Evolutionary conservation across 805 yeast species (phyloP).

Genomic region (Blastobotrys muscicola): DNA sequence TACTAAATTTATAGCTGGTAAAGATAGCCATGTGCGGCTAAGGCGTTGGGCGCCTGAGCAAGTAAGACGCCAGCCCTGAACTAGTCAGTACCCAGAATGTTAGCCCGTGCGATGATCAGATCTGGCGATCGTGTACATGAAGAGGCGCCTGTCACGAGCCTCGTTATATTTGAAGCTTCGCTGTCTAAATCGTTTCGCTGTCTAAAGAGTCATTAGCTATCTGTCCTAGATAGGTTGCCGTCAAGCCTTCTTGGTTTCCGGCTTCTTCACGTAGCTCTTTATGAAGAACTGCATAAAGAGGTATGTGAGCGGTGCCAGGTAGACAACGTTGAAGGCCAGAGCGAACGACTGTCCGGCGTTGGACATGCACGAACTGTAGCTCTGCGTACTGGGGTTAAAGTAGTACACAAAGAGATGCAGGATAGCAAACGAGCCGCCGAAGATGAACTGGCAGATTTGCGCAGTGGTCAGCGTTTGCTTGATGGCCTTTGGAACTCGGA

Average conservation of each 20-base stretch:
- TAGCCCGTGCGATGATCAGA: too few relatives aligned
- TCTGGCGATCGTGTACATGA: too few relatives aligned
- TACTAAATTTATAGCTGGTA: too few relatives aligned
- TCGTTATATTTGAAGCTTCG: background rate
- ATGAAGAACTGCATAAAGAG: slow-evolving; percentile 57
- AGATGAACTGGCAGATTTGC: slow-evolving; percentile 59
- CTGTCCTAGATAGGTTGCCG: background rate
- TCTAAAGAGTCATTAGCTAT: background rate
- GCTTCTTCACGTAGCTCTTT: slow-evolving; percentile 26
- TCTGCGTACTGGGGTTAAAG: slow-evolving; percentile 38
- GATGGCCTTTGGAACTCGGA: slow-evolving; percentile 46
- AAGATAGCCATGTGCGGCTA: too few relatives aligned
- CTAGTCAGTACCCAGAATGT: too few relatives aligned
- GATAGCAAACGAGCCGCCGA: slow-evolving; percentile 62
- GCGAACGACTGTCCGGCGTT: slow-evolving; percentile 56
- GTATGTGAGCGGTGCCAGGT: slow-evolving; percentile 58
- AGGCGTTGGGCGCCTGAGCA: too few relatives aligned
- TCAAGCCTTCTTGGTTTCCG: background rate
- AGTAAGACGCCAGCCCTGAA: too few relatives aligned
- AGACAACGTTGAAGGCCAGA: slow-evolving; percentile 49
- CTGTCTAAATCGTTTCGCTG: background rate
- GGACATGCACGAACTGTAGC: slow-evolving; percentile 41
- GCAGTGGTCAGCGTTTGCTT: slow-evolving; percentile 54
- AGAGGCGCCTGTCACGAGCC: background rate
- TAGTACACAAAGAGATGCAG: slow-evolving; percentile 53